A percentile compares a stretch with the other conserved stretches of the same genome.
Evolutionary conservation across 2,329 filamentous ascomycete species (phyloP).

Genomic region (Microcera coccophila): DNA sequence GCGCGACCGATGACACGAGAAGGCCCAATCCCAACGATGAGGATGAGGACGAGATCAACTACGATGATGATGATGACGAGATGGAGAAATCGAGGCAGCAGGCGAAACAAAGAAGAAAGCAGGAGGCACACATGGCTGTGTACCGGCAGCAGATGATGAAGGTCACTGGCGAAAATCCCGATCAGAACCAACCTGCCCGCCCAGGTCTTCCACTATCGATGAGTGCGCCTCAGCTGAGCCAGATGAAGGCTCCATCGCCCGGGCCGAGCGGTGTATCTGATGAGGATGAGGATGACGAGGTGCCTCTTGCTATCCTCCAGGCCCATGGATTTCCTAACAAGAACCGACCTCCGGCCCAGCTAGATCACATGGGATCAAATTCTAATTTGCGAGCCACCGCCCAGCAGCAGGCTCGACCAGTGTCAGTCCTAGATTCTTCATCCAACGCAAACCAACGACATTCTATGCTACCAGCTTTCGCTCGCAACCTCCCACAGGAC

Average conservation of each 20-base stretch:
- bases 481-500: constrained; percentile 75
- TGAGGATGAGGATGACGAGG: constrained; percentile 86
- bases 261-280: constrained; percentile 55
- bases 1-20: constrained; percentile 37
- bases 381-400: constrained; percentile 63
- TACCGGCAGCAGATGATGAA: constrained; percentile 98
- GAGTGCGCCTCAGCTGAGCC: constrained; percentile 59
- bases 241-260: constrained; percentile 35
- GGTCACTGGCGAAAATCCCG: constrained; percentile 67
- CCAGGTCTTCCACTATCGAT: constrained; percentile 53
- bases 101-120: constrained; percentile 75
- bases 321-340: constrained; percentile 85
- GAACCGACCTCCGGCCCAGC: constrained; percentile 67
- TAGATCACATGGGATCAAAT: constrained; percentile 63
- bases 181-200: constrained; percentile 41
- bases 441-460: constrained; percentile 27
- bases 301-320: constrained; percentile 79
- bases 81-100: constrained; percentile 68
- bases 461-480: constrained; percentile 70
- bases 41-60: constrained; percentile 61
- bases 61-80: constrained; percentile 76
- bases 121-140: constrained; percentile 84
- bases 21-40: constrained; percentile 52
- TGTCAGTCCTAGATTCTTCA: constrained; percentile 46
- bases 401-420: constrained; percentile 44